Evolutionary conservation across 1,284 basidiomycete genomes (phyloP).

Genomic region (Volvariella surrecta): DNA sequence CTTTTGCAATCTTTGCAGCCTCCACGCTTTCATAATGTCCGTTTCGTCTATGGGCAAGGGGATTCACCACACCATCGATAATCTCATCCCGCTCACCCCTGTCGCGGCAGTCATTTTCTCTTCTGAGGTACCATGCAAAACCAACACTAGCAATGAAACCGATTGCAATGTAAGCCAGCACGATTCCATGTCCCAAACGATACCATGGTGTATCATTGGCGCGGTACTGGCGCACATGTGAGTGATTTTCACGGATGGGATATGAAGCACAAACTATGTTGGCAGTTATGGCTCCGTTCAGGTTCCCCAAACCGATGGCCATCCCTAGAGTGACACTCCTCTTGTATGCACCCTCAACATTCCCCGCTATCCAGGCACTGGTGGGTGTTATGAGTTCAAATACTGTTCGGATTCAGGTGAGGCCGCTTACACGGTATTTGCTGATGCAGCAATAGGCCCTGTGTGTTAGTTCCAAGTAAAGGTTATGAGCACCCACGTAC

Average conservation of each 20-base stretch:
- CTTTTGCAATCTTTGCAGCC: constrained; percentile 43
- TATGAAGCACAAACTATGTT: constrained; percentile 41
- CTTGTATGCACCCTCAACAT: constrained; percentile 66
- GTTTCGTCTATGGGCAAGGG: constrained; percentile 28
- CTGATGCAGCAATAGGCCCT: constrained; percentile 18
- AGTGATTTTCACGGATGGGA: background rate
- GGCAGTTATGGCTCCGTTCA: constrained; percentile 60
- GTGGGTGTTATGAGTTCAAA: background rate
- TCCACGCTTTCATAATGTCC: constrained; percentile 37
- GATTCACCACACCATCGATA: constrained; percentile 38
- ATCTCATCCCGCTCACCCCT: constrained; percentile 61
- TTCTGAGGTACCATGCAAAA: constrained; percentile 38
- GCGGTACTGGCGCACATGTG: constrained; percentile 42
- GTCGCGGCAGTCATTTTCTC: constrained; percentile 54
- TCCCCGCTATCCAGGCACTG: constrained; percentile 55
- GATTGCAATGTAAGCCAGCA: constrained; percentile 55
- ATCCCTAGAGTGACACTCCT: constrained; percentile 64
- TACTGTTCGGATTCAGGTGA: background rate
- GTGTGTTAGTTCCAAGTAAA: constrained; percentile 16
- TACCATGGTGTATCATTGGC: constrained; percentile 58
- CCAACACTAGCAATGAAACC: constrained; percentile 46
- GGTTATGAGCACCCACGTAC: constrained; percentile 24
- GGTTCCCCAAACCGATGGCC: constrained; percentile 57
- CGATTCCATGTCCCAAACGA: constrained; percentile 48
- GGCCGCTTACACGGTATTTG: constrained; percentile 48